Percentiles rank a stretch among this genome's conserved stretches.
phyloP scores from a whole-genome alignment of 78 protist species.

The Dictyostelium citrinum region DNA sequence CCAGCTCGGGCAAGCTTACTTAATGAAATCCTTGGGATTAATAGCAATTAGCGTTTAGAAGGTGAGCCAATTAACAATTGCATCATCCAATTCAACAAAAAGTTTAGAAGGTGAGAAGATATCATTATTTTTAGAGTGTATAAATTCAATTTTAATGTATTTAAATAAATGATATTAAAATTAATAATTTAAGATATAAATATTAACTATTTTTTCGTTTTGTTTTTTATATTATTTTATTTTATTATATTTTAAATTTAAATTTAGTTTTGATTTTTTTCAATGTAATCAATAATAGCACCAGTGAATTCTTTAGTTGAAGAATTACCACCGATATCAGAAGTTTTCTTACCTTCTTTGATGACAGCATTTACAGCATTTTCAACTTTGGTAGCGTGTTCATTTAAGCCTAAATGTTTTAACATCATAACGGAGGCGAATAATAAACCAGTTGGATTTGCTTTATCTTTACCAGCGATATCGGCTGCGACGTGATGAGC shows the following conservation, averaged over 20 bases:
- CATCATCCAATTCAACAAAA: too few species aligned
- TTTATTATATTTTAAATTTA: neutral
- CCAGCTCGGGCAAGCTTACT: slow-evolving; percentile 35
- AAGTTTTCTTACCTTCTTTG: slow-evolving; percentile 47
- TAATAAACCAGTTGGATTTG: slow-evolving; percentile 90
- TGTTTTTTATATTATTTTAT: neutral
- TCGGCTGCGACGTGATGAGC: slow-evolving; percentile 85
- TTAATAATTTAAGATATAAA: too few species aligned
- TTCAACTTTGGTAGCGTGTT: slow-evolving; percentile 74
- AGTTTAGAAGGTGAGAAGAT: too few species aligned
- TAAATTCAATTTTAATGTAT: too few species aligned
- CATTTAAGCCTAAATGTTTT: slow-evolving; percentile 67
- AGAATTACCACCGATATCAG: slow-evolving; percentile 80
- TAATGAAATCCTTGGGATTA: too few species aligned
- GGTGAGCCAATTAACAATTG: too few species aligned
- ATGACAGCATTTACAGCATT: slow-evolving; percentile 60
- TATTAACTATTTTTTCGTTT: neutral
- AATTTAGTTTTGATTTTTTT: neutral
- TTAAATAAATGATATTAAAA: too few species aligned
- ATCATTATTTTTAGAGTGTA: too few species aligned
- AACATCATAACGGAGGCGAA: slow-evolving; percentile 86
- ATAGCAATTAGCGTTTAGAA: too few species aligned
- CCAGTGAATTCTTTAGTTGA: slow-evolving; percentile 73
- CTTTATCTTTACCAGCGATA: slow-evolving; percentile 87
- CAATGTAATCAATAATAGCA: slow-evolving; percentile 61